Conservation (phyloP, 495 filamentous ascomycete genomes). For the Penicillium soppii region DNA sequence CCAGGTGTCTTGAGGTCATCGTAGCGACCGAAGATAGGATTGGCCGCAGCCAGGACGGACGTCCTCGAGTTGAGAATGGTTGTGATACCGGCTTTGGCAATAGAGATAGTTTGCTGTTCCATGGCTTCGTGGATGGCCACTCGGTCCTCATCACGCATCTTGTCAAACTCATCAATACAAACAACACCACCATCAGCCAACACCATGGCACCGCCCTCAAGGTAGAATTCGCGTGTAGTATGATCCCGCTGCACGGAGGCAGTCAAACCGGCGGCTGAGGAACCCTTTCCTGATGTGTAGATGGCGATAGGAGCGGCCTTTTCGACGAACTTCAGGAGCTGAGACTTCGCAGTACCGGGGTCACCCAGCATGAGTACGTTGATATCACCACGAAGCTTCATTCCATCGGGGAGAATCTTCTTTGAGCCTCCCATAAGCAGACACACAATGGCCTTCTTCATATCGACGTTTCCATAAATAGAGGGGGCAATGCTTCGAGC, state of each 20-base stretch:
- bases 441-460: conserved; percentile 98
- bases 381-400: conserved; percentile 97
- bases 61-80: conserved; percentile 97
- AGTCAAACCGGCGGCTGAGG: conserved; percentile 95
- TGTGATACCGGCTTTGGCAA: conserved; percentile 98
- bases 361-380: conserved; percentile 97
- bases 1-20: conserved; percentile 97
- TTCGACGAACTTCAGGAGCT: conserved; percentile 95
- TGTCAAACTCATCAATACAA: conserved; percentile 99
- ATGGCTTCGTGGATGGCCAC: conserved; percentile 99
- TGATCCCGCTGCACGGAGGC: conserved; percentile 95
- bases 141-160: conserved; percentile 98
- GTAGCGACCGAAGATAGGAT: conserved; percentile 96
- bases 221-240: conserved; percentile 91
- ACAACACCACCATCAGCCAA: conserved; percentile 97
- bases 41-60: conserved; percentile 92
- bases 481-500: conserved; percentile 93
- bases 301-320: conserved; percentile 96
- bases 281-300: conserved; percentile 98
- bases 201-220: conserved; percentile 99
- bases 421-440: conserved; percentile 94
- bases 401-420: conserved; percentile 97
- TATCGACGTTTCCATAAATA: conserved; percentile 94
- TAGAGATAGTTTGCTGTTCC: conserved; percentile 99
- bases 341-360: conserved; percentile 97